Percentiles rank a stretch among this genome's conserved stretches.
These are phyloP conservation scores for Ormosia emarginata DNA, from an alignment of 306 rosid species.

Conservation along the genomic window DNA sequence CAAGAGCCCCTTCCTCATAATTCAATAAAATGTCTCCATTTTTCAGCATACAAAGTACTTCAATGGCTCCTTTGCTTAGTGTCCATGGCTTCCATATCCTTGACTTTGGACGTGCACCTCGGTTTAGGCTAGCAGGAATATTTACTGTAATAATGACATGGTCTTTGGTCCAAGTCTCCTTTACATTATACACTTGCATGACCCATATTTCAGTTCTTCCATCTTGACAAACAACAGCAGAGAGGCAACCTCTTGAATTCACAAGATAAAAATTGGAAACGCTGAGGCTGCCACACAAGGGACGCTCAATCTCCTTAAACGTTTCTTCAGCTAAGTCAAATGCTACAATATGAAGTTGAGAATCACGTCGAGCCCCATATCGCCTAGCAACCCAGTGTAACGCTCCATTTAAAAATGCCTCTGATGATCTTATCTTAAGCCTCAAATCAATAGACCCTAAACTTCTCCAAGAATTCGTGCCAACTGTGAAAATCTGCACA, in stretches of 20 bases:
- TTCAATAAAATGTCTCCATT: neutral
- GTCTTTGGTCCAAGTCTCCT: neutral
- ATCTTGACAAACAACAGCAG: neutral
- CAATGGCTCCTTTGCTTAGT: neutral
- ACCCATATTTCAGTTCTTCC: neutral
- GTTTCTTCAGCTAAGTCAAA: neutral
- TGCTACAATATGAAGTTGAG: neutral
- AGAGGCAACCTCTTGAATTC: neutral
- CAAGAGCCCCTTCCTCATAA: neutral
- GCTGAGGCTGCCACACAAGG: too few relatives aligned
- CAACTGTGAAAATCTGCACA: neutral
- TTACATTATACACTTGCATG: neutral
- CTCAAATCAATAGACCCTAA: neutral
- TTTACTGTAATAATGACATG: neutral
- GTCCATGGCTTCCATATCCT: neutral
- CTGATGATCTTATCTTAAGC: neutral
- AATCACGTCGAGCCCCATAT: neutral
- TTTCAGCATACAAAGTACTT: neutral
- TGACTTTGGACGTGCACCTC: neutral
- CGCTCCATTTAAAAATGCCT: neutral
- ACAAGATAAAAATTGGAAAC: too few relatives aligned
- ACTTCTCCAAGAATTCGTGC: constrained; percentile 6
- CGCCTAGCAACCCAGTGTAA: neutral
- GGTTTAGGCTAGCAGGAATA: neutral
- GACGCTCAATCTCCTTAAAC: too few relatives aligned